phyloP scores from a whole-genome alignment of 768 basidiomycete species.

The Pilatotrama ljubarskyi region DNA sequence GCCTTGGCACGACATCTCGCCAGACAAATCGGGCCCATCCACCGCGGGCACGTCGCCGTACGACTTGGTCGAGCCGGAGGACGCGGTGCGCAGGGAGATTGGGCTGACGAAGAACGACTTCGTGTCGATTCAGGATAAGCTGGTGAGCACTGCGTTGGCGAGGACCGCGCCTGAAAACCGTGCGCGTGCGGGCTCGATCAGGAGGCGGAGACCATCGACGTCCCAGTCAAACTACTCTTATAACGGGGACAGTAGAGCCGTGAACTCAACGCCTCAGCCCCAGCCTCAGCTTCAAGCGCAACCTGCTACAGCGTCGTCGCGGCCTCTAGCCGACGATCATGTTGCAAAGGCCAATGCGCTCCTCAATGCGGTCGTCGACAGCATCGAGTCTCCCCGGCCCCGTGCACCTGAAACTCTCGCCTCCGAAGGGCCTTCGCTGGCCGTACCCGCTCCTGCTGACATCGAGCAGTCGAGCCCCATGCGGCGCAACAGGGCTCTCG shows the following conservation, averaged over 20 bases:
- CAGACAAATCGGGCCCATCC: slow-evolving; percentile 49
- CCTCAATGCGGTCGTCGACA: slow-evolving; percentile 60
- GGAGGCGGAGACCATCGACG: slow-evolving; percentile 75
- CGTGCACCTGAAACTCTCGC: slow-evolving; percentile 17
- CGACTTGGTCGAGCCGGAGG: slow-evolving; percentile 60
- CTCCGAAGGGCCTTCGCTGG: slow-evolving; percentile 25
- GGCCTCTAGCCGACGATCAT: slow-evolving; percentile 44
- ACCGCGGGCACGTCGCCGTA: slow-evolving; percentile 53
- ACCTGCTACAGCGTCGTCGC: slow-evolving; percentile 24
- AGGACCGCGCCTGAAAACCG: slow-evolving; percentile 60
- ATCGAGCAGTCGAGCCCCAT: slow-evolving; percentile 41
- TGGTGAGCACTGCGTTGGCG: slow-evolving; percentile 61
- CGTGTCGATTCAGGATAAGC: slow-evolving; percentile 69
- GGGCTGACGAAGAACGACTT: slow-evolving; percentile 76
- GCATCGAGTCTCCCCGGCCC: slow-evolving; percentile 44
- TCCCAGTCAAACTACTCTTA: slow-evolving; percentile 78
- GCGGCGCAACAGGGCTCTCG: slow-evolving; percentile 71
- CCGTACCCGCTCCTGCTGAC: slow-evolving; percentile 39
- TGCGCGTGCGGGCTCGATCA: slow-evolving; percentile 67
- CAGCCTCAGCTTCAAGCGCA: slow-evolving; percentile 40
- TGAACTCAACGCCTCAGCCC: slow-evolving; percentile 57
- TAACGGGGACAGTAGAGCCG: slow-evolving; percentile 48
- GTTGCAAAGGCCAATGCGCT: slow-evolving; percentile 63
- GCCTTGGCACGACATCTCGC: slow-evolving; percentile 65
- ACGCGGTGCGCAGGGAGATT: slow-evolving; percentile 60